Conservation (phyloP, 352 stramenopile genomes). For the Globisporangium uncinulatum region DNA sequence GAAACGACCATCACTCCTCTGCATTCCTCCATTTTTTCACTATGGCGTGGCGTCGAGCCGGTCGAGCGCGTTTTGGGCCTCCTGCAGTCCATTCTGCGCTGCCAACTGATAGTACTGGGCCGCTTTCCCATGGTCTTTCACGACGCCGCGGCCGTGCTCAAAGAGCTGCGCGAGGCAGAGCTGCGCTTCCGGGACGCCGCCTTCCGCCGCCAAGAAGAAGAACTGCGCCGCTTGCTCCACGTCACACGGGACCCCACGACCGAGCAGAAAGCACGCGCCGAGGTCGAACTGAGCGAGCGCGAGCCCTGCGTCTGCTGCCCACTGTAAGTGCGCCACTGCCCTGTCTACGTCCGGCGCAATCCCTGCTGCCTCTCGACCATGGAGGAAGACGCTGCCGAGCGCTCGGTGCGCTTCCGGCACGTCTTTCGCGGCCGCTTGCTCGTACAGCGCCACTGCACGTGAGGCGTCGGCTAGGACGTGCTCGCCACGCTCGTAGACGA, state of each 20-base stretch:
- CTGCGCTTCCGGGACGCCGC: constrained; percentile 55
- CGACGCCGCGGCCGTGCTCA: constrained; percentile 49
- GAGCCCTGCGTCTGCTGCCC: constrained; percentile 54
- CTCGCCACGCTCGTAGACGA: constrained; percentile 68
- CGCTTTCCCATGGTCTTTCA: constrained; percentile 46
- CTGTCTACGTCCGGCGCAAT: constrained; percentile 15
- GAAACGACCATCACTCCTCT: background rate
- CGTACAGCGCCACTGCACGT: constrained; percentile 58
- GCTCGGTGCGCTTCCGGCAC: constrained; percentile 69
- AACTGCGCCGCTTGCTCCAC: constrained; percentile 45
- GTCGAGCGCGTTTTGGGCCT: constrained; percentile 45
- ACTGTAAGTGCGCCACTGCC: constrained; percentile 50
- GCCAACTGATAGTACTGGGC: constrained; percentile 75
- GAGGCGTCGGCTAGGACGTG: constrained; percentile 52
- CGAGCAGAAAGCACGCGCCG: constrained; percentile 74
- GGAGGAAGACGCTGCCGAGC: constrained; percentile 50
- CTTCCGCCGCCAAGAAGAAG: constrained; percentile 72
- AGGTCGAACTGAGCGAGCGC: constrained; percentile 70
- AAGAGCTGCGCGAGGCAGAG: constrained; percentile 76
- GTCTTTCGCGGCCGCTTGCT: constrained; percentile 40
- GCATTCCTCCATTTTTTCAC: background rate
- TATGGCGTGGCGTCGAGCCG: constrained; percentile 26
- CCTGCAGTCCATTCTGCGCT: constrained; percentile 42
- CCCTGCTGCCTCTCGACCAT: constrained; percentile 23
- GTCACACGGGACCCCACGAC: constrained; percentile 52